Percentiles rank a stretch among this genome's conserved stretches.
These are phyloP conservation scores for Thelonectria olida DNA, from an alignment of 2,329 filamentous ascomycete genomes.

Conservation along the genomic window DNA sequence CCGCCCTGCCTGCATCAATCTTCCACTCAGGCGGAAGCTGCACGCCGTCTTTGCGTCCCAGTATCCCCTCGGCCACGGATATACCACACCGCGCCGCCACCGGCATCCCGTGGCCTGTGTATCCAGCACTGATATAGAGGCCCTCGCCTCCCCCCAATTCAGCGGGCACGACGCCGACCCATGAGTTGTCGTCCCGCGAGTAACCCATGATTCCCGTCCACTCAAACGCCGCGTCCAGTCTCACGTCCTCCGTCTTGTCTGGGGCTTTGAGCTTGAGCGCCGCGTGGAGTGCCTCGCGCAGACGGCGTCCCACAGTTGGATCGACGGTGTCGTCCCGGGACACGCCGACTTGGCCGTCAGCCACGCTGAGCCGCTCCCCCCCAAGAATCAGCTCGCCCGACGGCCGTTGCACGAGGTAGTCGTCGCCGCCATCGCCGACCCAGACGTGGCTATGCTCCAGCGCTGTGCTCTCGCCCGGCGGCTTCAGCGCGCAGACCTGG, in stretches of 20 bases:
- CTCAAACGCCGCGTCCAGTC: constrained; percentile 65
- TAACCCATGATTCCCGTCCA: constrained; percentile 89
- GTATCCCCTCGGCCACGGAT: constrained; percentile 69
- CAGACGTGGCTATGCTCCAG: constrained; percentile 73
- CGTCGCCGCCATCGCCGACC: constrained; percentile 62
- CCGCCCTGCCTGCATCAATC: constrained; percentile 46
- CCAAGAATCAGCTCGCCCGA: constrained; percentile 72
- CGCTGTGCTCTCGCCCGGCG: constrained; percentile 53
- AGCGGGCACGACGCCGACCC: constrained; percentile 74
- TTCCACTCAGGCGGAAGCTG: constrained; percentile 56
- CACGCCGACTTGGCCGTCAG: constrained; percentile 58
- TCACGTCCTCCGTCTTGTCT: constrained; percentile 49
- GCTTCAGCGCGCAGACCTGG: constrained; percentile 73
- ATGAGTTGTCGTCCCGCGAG: constrained; percentile 72
- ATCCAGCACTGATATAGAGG: constrained; percentile 72
- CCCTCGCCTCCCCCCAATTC: constrained; percentile 52
- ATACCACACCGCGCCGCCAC: constrained; percentile 74
- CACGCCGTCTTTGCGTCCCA: constrained; percentile 50
- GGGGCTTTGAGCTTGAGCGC: constrained; percentile 53
- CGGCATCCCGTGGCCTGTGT: constrained; percentile 82
- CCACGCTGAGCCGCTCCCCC: constrained; percentile 69
- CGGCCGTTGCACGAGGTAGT: constrained; percentile 79
- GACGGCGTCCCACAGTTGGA: constrained; percentile 61
- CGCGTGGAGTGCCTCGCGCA: constrained; percentile 56
- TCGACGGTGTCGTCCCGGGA: constrained; percentile 70